Evolutionary conservation across 2,329 filamentous ascomycete species (phyloP).

Genomic region (Curvularia eragrostidis): DNA sequence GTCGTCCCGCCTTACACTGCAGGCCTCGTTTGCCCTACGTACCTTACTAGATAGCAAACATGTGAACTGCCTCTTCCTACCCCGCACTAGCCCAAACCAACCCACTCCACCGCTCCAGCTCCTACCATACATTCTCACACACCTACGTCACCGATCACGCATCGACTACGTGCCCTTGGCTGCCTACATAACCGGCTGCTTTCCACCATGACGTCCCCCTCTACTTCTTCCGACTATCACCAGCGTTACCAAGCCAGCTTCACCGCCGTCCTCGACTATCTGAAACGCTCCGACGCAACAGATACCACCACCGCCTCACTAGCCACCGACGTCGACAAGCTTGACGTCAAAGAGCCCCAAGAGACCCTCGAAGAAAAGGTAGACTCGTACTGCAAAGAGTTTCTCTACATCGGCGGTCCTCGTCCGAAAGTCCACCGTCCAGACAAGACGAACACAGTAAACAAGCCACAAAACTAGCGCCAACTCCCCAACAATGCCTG

Average conservation of each 20-base stretch:
- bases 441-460: slow-evolving; percentile 4
- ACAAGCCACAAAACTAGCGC: slow-evolving; percentile 14
- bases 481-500: slow-evolving; percentile 51
- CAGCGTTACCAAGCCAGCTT: not conserved
- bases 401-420: slow-evolving; percentile 17
- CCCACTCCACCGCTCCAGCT: slow-evolving; percentile 8
- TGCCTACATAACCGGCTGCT: slow-evolving; percentile 27
- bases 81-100: slow-evolving; percentile 10
- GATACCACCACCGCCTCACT: slow-evolving; percentile 6
- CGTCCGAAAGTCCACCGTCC: slow-evolving; percentile 2
- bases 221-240: not conserved
- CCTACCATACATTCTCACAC: slow-evolving; percentile 5
- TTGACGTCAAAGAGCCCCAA: slow-evolving; percentile 15
- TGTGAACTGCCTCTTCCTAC: not conserved
- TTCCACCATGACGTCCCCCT: slow-evolving; percentile 15
- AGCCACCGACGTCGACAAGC: slow-evolving; percentile 13
- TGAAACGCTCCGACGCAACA: not conserved
- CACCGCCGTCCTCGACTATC: slow-evolving; percentile 14
- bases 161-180: slow-evolving; percentile 9
- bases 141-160: slow-evolving; percentile 36
- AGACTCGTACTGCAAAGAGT: slow-evolving; percentile 14
- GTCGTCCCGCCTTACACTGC: not conserved
- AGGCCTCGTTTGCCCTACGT: not conserved
- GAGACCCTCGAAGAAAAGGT: not conserved
- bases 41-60: not conserved